phyloP scores from a whole-genome alignment of 2,329 filamentous ascomycete species.

The Stachybotrys chartarum region DNA sequence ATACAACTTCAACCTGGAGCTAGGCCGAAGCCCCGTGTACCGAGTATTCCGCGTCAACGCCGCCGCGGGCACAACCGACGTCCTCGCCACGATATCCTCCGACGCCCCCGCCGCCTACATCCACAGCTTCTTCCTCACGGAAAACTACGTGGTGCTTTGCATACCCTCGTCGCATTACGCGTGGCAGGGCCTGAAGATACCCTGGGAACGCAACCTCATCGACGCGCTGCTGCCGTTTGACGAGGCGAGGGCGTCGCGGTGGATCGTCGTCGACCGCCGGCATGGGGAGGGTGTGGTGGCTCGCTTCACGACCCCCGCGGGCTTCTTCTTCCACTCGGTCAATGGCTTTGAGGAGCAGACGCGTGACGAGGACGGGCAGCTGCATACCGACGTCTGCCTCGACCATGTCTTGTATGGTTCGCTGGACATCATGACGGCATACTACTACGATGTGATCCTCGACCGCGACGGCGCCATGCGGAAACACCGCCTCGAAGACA shows the following conservation, averaged over 20 bases:
- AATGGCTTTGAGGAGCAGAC: slow-evolving; percentile 64
- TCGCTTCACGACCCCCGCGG: slow-evolving; percentile 58
- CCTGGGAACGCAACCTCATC: slow-evolving; percentile 60
- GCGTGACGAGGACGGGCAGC: slow-evolving; percentile 23
- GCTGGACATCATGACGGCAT: slow-evolving; percentile 54
- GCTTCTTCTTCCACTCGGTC: slow-evolving; percentile 74
- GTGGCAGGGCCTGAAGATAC: slow-evolving; percentile 49
- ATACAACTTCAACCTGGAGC: slow-evolving; percentile 74
- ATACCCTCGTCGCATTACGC: slow-evolving; percentile 60
- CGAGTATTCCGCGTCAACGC: slow-evolving; percentile 62
- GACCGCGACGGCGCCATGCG: slow-evolving; percentile 39
- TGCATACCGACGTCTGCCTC: slow-evolving; percentile 46
- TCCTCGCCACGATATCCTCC: slow-evolving; percentile 59
- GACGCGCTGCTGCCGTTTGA: slow-evolving; percentile 63
- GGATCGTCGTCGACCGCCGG: slow-evolving; percentile 68
- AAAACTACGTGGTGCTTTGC: slow-evolving; percentile 65
- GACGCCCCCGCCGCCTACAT: slow-evolving; percentile 59
- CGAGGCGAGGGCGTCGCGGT: slow-evolving; percentile 46
- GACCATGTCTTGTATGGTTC: slow-evolving; percentile 61
- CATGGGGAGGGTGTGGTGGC: slow-evolving; percentile 58
- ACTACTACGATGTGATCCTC: slow-evolving; percentile 65
- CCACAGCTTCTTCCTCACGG: slow-evolving; percentile 73
- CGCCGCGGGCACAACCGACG: slow-evolving; percentile 55
- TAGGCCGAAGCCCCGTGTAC: slow-evolving; percentile 53
- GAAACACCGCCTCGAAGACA: slow-evolving; percentile 34